Percentiles rank a stretch among this genome's conserved stretches.
Conservation (phyloP, 164 flowering plant species). For the Paratinospora sagittata region DNA sequence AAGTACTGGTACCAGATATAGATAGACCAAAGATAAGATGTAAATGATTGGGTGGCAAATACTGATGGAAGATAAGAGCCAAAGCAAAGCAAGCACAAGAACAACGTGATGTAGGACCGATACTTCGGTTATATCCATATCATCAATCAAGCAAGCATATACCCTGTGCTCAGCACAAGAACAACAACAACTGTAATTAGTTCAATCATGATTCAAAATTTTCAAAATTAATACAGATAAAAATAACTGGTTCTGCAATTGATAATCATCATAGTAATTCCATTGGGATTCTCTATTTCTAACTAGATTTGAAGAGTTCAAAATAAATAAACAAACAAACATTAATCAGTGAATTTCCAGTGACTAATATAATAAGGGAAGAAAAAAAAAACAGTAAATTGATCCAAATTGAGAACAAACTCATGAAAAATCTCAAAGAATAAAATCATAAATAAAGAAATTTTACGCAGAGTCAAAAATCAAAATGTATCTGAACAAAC, state of each 20-base stretch:
- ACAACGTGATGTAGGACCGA: slow-evolving; percentile 75
- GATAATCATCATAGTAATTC: too few species aligned
- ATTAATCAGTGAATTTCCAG: too few species aligned
- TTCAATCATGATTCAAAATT: neutral
- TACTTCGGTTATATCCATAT: slow-evolving; percentile 46
- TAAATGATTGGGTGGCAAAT: slow-evolving; percentile 48
- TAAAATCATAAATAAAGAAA: too few species aligned
- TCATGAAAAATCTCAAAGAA: too few species aligned
- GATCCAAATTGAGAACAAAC: neutral
- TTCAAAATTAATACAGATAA: too few species aligned
- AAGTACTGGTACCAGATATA: slow-evolving; percentile 57
- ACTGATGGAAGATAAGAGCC: slow-evolving; percentile 46
- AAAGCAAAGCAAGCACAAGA: slow-evolving; percentile 55
- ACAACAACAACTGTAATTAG: neutral
- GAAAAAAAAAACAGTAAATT: neutral
- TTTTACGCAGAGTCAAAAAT: too few species aligned
- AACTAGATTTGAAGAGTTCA: too few species aligned
- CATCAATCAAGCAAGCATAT: neutral
- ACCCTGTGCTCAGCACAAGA: neutral
- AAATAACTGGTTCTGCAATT: too few species aligned
- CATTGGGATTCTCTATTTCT: too few species aligned
- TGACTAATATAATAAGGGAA: too few species aligned
- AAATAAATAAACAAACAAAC: too few species aligned
- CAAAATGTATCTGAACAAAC: too few species aligned
- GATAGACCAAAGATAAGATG: slow-evolving; percentile 47